Base-by-base conservation (phyloP, 345 rosid species). In the Orychophragmus violaceus region DNA sequence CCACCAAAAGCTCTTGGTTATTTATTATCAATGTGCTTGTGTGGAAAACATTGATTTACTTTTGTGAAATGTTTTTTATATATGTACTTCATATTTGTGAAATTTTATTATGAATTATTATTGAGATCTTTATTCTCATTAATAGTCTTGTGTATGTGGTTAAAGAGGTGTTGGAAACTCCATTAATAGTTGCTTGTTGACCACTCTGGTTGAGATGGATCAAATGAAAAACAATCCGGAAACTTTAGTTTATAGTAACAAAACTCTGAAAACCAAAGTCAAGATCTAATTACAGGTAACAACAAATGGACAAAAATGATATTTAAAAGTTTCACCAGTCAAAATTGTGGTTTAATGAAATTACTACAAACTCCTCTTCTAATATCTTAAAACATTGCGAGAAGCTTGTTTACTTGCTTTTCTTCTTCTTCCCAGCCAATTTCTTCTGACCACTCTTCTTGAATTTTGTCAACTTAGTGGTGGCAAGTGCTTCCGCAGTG, bases 401-500 rank as follows among this genome's bases (percentile, higher is more conserved):
- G 13, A 22, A 70, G 56, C 45, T 56, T 64, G 65, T 21, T 64
- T 25, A 73, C 77, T 66, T 72, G 67, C 25, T 72, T 67, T 74
- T 74, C 64, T 61, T 74, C 64, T 61, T 74, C 59, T 74, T 74
- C 53, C 77, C 77, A 53, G 77, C 33, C 1, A 69, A 68, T 45
- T 74, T 74, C 69, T 74, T 74, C 13, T 74, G 74, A 46, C 59
- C 65, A 37, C 65, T 74, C 44, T 29, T 67, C 37, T 74, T 74
- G 65, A 61, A 74, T 29, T 68, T 67, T 53, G 54, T 45, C 21
- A 74, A 53, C 64, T 68, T 74, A 50, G 74, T 57, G 21, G 69
- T 32, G 2, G 77, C 77, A 53, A 74, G 77, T 33, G 77, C 77
- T 68, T 68, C 77, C 27, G 77, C 69, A 62, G 64, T 19, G 27